These are phyloP conservation scores for Cladophialophora psammophila DNA, from an alignment of 2,329 filamentous ascomycete species.

Conservation along the genomic window DNA sequence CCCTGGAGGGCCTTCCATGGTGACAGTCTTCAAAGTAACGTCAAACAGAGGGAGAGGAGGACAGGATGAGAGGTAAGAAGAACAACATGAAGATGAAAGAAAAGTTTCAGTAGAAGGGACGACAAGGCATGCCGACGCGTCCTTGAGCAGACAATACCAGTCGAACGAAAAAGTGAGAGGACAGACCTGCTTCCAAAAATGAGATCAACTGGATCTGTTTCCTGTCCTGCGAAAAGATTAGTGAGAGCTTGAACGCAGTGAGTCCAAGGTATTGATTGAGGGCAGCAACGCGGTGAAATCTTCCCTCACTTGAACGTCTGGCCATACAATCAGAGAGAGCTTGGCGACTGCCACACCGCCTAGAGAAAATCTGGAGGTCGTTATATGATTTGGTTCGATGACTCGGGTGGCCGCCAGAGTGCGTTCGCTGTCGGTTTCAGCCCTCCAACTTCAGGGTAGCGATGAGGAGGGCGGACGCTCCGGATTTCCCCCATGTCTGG, in stretches of 20 bases:
- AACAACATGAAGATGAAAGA: constrained; percentile 1
- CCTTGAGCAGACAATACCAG: background rate
- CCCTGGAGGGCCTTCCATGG: constrained; percentile 14
- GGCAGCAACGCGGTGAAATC: background rate
- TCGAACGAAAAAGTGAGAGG: constrained; percentile 24
- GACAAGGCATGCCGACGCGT: background rate
- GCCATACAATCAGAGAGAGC: background rate
- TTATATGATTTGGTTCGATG: background rate
- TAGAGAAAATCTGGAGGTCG: background rate
- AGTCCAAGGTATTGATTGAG: background rate
- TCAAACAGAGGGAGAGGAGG: constrained; percentile 9
- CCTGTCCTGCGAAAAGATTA: constrained; percentile 16
- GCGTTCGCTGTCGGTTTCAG: background rate
- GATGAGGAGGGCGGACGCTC: background rate
- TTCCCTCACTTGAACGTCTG: constrained; percentile 19
- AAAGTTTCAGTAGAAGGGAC: background rate
- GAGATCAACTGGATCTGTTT: background rate
- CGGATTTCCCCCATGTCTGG: background rate
- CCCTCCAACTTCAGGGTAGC: background rate
- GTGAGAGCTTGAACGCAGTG: constrained; percentile 16
- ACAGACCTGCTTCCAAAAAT: background rate
- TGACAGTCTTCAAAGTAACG: constrained; percentile 17
- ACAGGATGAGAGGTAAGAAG: background rate
- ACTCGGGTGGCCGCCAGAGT: background rate
- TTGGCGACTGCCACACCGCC: constrained; percentile 1